A percentile compares a stretch with the other conserved stretches of the same genome.
Evolutionary conservation across 73 alveolate species (phyloP).

Genomic region (Stentor coeruleus): DNA sequence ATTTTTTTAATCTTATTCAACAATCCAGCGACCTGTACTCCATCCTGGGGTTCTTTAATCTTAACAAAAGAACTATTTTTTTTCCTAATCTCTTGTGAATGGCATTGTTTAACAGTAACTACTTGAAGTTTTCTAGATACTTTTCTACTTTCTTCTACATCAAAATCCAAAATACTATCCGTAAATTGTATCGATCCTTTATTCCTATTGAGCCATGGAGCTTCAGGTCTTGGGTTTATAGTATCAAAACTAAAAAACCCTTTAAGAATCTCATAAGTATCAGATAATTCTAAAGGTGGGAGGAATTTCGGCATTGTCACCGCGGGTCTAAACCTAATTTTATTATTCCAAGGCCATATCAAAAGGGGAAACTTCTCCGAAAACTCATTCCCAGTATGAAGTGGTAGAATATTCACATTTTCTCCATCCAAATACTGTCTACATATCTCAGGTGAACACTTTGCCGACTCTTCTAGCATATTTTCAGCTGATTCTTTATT

Average conservation of each 20-base stretch:
- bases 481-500: slow-evolving; percentile 6
- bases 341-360: background rate
- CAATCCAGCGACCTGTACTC: background rate
- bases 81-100: background rate
- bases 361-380: background rate
- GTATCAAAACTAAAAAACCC: background rate
- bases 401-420: background rate
- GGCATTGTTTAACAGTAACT: background rate
- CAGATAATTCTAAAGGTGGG: background rate
- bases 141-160: background rate
- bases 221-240: slow-evolving; percentile 6
- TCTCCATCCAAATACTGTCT: background rate
- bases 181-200: slow-evolving; percentile 5
- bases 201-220: slow-evolving; percentile 12
- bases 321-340: slow-evolving; percentile 13
- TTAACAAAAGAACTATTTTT: background rate
- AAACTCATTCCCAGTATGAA: slow-evolving; percentile 16
- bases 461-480: background rate
- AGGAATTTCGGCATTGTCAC: background rate
- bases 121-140: background rate
- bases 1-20: background rate
- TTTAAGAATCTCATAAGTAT: background rate
- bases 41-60: background rate
- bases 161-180: background rate
- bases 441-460: background rate